Base-by-base conservation (phyloP, 192 early-diverging fungal species). In the Spizellomyces punctatus region DNA sequence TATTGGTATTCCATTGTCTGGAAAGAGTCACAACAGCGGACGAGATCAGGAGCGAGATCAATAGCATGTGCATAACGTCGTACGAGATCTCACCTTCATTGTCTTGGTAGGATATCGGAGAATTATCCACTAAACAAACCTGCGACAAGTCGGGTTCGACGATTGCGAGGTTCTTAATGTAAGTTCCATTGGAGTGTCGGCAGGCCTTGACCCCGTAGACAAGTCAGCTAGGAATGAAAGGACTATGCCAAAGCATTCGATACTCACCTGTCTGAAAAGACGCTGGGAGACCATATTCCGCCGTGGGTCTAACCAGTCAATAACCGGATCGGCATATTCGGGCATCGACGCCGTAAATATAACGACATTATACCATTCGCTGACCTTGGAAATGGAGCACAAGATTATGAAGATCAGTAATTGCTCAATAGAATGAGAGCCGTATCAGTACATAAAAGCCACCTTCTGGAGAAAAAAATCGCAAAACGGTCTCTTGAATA, bases 261-360 rank as follows among this genome's bases (percentile, higher is more conserved):
- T 41, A 61, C 3, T 36, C 27, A 36, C 27, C 27, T 36, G 27
- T 36, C 94, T 81, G 81, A 96, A 96, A 76, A 89, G 93, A 22
- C 94, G 86, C 57, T 85, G 77, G 8, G 86, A 84, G 64, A 95
- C 87, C 17, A 94, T 64, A 10, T 77, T 90, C 19, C 86, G 78
- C 58, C 80, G 78, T 65, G 88, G 86, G 75, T 96, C 93, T 46
- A 96, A 71, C 86, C 89, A 92, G 74, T 96, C 94, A 66, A 96
- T 94, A 21, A 96, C 94, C 17, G 94, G 94, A 73, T 95, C 92
- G n/a, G 94, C 94, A 72, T 96, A 96, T 80, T 96, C 93, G 21
- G 91, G 79, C 90, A 96, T 92, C 10, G 90, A 91, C 9, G 94
- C 94, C 4, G 94, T 96, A 78, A 94, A 96, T 43, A 96, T 91